Conservation (phyloP, 768 basidiomycete species). For the Hypsizygus marmoreus region DNA sequence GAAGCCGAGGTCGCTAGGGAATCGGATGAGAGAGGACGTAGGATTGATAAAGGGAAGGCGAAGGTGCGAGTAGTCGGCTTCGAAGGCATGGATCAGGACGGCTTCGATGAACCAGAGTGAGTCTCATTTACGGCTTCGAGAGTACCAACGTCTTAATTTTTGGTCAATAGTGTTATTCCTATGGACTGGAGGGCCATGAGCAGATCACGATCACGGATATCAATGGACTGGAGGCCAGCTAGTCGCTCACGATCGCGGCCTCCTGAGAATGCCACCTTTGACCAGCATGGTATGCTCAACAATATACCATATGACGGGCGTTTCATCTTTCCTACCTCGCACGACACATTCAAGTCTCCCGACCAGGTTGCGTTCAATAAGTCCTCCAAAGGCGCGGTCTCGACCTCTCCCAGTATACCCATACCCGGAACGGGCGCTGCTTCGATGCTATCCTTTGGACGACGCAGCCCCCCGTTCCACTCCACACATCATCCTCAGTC, state of each 20-base stretch:
- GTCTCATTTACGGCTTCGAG: conserved; percentile 30
- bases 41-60: conserved; percentile 80
- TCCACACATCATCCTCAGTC: conserved; percentile 31
- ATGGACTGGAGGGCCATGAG: conserved; percentile 97
- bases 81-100: conserved; percentile 74
- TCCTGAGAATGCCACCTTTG: conserved; percentile 54
- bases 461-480: conserved; percentile 49
- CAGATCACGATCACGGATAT: conserved; percentile 85
- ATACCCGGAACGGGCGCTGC: conserved; percentile 37
- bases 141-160: conserved; percentile 7
- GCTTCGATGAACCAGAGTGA: conserved; percentile 73
- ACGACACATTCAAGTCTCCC: conserved; percentile 25
- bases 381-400: conserved; percentile 15
- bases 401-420: conserved; percentile 35
- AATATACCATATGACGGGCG: conserved; percentile 42
- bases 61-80: conserved; percentile 81
- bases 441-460: conserved; percentile 45
- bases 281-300: conserved; percentile 40
- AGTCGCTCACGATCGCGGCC: conserved; percentile 80
- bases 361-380: conserved; percentile 25
- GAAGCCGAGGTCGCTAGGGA: conserved; percentile 23
- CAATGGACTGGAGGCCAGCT: conserved; percentile 88
- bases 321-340: conserved; percentile 42
- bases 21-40: conserved; percentile 63
- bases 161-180: conserved; percentile 46